phyloP scores from a whole-genome alignment of 2,329 filamentous ascomycete genomes.

The Magnaporthales sp. region DNA sequence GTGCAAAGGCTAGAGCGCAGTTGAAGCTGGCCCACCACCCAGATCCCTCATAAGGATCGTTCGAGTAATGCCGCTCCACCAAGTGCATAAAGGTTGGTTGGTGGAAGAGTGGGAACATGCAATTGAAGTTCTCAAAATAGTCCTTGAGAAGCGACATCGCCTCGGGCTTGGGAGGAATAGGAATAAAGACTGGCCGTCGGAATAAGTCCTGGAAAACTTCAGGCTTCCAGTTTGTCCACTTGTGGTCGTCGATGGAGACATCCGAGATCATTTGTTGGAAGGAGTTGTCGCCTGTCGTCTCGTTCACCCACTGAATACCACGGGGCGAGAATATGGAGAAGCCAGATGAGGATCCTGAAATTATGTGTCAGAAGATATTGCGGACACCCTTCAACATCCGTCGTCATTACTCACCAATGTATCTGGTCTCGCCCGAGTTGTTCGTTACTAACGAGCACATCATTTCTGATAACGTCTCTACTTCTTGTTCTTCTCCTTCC shows the following conservation, averaged over 20 bases:
- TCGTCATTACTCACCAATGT: conserved; percentile 65
- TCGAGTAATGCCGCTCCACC: conserved; percentile 86
- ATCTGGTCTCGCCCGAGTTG: conserved; percentile 87
- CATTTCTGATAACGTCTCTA: conserved; percentile 89
- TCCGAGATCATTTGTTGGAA: conserved; percentile 93
- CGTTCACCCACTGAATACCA: conserved; percentile 96
- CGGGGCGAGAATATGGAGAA: conserved; percentile 99
- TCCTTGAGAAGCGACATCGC: conserved; percentile 82
- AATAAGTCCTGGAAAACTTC: conserved; percentile 94
- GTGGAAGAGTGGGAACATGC: conserved; percentile 95
- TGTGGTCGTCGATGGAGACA: conserved; percentile 86
- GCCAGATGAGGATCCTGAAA: conserved; percentile 79
- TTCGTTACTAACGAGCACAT: conserved; percentile 98
- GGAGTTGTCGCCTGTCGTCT: conserved; percentile 90
- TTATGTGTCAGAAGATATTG: neutral
- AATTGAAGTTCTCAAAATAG: conserved; percentile 98
- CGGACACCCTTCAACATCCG: neutral
- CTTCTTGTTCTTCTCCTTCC: conserved; percentile 54
- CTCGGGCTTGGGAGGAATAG: conserved; percentile 77
- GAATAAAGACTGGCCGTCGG: conserved; percentile 72
- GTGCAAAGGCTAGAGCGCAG: conserved; percentile 84
- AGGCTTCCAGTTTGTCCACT: conserved; percentile 97
- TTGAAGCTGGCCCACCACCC: conserved; percentile 99
- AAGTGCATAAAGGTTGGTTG: conserved; percentile 98
- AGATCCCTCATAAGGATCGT: conserved; percentile 86